A percentile compares a stretch with the other conserved stretches of the same genome.
Evolutionary conservation across 768 basidiomycete genomes (phyloP).

Genomic region (Suillus bovinus): DNA sequence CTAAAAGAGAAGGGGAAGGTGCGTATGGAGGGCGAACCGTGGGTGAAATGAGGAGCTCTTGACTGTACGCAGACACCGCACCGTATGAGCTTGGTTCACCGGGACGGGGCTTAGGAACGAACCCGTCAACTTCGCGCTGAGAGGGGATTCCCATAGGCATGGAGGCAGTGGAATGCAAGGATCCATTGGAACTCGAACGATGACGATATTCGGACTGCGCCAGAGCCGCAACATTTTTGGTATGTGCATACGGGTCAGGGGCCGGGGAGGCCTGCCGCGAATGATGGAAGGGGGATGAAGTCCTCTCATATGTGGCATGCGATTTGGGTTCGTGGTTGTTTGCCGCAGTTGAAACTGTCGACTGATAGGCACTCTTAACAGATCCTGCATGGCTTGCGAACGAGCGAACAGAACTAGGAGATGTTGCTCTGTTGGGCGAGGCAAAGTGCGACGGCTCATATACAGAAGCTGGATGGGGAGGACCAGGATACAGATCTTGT

Average conservation of each 20-base stretch:
- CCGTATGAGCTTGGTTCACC: slow-evolving; percentile 20
- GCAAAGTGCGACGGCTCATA: slow-evolving; percentile 9
- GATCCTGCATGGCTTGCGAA: slow-evolving; percentile 17
- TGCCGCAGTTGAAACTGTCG: neutral
- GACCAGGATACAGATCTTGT: slow-evolving; percentile 5
- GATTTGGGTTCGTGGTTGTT: slow-evolving; percentile 23
- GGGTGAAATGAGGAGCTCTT: slow-evolving; percentile 30
- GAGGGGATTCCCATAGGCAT: slow-evolving; percentile 15
- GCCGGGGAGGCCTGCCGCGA: slow-evolving; percentile 23
- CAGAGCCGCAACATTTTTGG: slow-evolving; percentile 20
- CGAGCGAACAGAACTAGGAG: slow-evolving; percentile 28
- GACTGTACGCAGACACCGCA: slow-evolving; percentile 21
- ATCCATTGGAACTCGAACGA: slow-evolving; percentile 48
- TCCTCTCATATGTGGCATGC: slow-evolving; percentile 25
- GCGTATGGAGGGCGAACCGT: slow-evolving; percentile 64
- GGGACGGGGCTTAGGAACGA: slow-evolving; percentile 20
- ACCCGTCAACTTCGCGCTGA: slow-evolving; percentile 31
- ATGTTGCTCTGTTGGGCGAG: slow-evolving; percentile 21
- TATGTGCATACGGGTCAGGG: slow-evolving; percentile 40
- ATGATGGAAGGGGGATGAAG: slow-evolving; percentile 30
- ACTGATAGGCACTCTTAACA: slow-evolving; percentile 11
- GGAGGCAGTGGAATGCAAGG: slow-evolving; percentile 37
- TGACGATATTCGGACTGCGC: slow-evolving; percentile 28
- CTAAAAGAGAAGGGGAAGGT: slow-evolving; percentile 81
- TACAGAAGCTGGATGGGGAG: neutral